These are phyloP conservation scores for Plasmodium fragile DNA, from an alignment of 169 alveolate species.

Conservation along the genomic window DNA sequence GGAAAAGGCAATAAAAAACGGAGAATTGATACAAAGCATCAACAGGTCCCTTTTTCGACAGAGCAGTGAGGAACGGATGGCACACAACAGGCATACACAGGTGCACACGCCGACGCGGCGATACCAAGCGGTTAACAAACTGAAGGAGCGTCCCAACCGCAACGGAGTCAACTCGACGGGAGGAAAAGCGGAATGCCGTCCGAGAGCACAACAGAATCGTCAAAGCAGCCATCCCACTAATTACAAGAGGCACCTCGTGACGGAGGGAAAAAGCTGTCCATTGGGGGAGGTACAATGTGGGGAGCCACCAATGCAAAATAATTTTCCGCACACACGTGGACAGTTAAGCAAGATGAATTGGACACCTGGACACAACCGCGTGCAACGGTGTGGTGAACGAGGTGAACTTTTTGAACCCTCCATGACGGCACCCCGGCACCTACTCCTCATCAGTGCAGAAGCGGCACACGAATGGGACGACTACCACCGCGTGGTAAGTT, in stretches of 20 bases:
- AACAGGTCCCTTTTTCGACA: neutral
- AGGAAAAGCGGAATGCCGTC: neutral
- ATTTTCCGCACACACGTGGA: neutral
- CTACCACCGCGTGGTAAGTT: neutral
- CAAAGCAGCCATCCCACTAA: neutral
- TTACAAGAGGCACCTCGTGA: neutral
- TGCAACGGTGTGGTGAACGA: neutral
- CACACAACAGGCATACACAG: neutral
- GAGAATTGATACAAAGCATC: slow-evolving; percentile 4
- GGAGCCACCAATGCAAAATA: neutral
- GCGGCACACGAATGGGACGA: neutral
- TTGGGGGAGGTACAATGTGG: neutral
- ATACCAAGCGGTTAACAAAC: neutral
- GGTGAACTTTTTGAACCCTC: neutral
- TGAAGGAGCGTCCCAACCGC: neutral
- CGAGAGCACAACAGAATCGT: neutral
- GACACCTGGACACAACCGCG: neutral
- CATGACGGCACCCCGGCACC: neutral
- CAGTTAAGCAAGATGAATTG: neutral
- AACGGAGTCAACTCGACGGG: neutral
- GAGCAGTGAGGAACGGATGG: neutral
- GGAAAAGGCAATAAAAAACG: slow-evolving; percentile 30
- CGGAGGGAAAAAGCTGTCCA: neutral
- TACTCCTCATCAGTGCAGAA: neutral
- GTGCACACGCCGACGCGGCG: neutral